A percentile compares a stretch with the other conserved stretches of the same genome.
Conservation (phyloP, 768 basidiomycete genomes). For the Dioszegia aurantiaca region DNA sequence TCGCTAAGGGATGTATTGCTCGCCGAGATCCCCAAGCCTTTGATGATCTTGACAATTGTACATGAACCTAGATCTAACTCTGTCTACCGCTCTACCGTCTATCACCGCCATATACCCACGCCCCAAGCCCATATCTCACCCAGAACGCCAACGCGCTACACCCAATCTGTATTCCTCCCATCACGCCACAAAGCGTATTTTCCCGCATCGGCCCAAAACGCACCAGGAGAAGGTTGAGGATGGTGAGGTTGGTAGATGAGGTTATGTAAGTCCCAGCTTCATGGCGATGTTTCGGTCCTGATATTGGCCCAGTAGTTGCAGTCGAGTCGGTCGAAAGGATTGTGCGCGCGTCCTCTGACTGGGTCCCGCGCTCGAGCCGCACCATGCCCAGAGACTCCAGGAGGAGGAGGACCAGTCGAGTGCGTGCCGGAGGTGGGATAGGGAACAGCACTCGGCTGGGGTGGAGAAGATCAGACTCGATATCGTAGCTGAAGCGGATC, state of each 20-base stretch:
- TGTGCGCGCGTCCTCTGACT: no score
- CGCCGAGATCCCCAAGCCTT: no score
- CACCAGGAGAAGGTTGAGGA: slow-evolving; percentile 80
- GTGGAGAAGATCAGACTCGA: slow-evolving; percentile 69
- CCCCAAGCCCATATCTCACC: slow-evolving; percentile 83
- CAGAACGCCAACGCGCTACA: slow-evolving; percentile 80
- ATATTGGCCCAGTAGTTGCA: no score
- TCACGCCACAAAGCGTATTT: slow-evolving; percentile 66
- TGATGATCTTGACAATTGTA: no score
- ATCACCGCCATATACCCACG: slow-evolving; percentile 87
- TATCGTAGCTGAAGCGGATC: slow-evolving; percentile 65
- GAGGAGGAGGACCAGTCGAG: slow-evolving; percentile 61
- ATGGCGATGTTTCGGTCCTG: no score
- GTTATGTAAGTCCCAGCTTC: no score
- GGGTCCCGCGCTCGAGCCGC: slow-evolving; percentile 54
- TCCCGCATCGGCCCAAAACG: slow-evolving; percentile 81
- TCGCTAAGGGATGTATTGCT: no score
- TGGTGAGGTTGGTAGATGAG: slow-evolving; percentile 82
- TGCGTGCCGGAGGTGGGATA: slow-evolving; percentile 60
- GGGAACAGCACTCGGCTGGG: slow-evolving; percentile 69
- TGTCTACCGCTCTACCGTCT: slow-evolving; percentile 52
- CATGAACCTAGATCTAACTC: neutral
- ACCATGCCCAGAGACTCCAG: slow-evolving; percentile 67
- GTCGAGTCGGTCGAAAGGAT: no score
- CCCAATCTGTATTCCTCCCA: slow-evolving; percentile 73